These are phyloP conservation scores for Xylaria sp. DNA, from an alignment of 2,329 filamentous ascomycete genomes.

Conservation along the genomic window DNA sequence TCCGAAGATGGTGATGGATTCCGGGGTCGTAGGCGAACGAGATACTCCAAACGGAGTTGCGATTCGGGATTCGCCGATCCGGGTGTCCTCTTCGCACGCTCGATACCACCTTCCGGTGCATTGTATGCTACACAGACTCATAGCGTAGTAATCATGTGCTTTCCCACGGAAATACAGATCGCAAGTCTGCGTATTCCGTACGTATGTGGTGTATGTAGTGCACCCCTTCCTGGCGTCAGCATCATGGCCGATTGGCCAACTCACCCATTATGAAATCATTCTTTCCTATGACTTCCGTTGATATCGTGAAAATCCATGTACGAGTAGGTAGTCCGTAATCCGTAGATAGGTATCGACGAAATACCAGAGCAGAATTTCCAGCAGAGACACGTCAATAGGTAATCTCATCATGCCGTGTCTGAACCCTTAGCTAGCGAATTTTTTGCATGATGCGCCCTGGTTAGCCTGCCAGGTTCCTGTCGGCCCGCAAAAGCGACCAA, in stretches of 20 bases:
- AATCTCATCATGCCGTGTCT: too few relatives aligned
- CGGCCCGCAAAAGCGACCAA: background rate
- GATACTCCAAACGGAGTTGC: background rate
- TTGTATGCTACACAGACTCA: background rate
- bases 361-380: too few relatives aligned
- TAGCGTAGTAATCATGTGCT: background rate
- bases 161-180: background rate
- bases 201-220: background rate
- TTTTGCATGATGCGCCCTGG: background rate
- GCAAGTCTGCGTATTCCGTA: background rate
- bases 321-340: too few relatives aligned
- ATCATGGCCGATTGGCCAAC: too few relatives aligned
- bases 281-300: background rate
- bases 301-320: too few relatives aligned
- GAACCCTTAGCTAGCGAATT: too few relatives aligned
- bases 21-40: background rate
- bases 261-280: background rate
- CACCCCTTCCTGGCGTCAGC: background rate
- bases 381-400: too few relatives aligned
- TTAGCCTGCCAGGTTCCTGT: background rate
- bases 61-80: background rate
- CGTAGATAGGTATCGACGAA: too few relatives aligned
- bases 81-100: too few relatives aligned
- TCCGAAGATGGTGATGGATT: background rate
- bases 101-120: too few relatives aligned